Evolutionary conservation across 345 rosid species (phyloP).

Genomic region (Rhodomyrtus tomentosa): DNA sequence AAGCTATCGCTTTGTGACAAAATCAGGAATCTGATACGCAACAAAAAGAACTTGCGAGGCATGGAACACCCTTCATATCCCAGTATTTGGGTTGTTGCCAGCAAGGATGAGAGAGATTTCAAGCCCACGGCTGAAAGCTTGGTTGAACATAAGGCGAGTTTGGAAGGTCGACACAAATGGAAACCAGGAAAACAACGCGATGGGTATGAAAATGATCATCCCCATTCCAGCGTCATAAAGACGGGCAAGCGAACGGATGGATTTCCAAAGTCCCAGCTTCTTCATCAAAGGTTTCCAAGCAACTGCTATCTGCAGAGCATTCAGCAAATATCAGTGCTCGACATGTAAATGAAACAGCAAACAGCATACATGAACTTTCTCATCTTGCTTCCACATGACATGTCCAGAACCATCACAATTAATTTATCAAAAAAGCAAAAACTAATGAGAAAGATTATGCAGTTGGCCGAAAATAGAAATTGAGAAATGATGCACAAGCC

Average conservation of each 20-base stretch:
- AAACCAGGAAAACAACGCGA: slow-evolving; percentile 88
- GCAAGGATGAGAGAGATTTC: slow-evolving; percentile 96
- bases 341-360: background rate
- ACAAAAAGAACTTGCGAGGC: background rate
- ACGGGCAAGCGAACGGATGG: slow-evolving; percentile 74
- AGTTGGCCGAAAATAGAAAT: background rate
- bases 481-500: background rate
- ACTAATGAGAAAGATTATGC: background rate
- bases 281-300: slow-evolving; percentile 91
- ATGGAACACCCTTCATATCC: slow-evolving; percentile 1
- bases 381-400: background rate
- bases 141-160: slow-evolving; percentile 94
- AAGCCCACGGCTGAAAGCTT: slow-evolving; percentile 88
- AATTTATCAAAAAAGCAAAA: background rate
- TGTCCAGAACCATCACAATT: background rate
- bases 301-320: slow-evolving; percentile 54
- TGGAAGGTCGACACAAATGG: slow-evolving; percentile 96
- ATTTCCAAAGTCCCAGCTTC: slow-evolving; percentile 74
- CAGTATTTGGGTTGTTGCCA: slow-evolving; percentile 77
- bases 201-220: slow-evolving; percentile 75
- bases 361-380: background rate
- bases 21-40: background rate
- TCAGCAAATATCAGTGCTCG: background rate
- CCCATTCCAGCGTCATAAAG: slow-evolving; percentile 94
- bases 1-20: background rate